Percentiles rank a stretch among this genome's conserved stretches.
These are phyloP conservation scores for Arthonia radiata DNA, from an alignment of 495 filamentous ascomycete species.

Conservation along the genomic window DNA sequence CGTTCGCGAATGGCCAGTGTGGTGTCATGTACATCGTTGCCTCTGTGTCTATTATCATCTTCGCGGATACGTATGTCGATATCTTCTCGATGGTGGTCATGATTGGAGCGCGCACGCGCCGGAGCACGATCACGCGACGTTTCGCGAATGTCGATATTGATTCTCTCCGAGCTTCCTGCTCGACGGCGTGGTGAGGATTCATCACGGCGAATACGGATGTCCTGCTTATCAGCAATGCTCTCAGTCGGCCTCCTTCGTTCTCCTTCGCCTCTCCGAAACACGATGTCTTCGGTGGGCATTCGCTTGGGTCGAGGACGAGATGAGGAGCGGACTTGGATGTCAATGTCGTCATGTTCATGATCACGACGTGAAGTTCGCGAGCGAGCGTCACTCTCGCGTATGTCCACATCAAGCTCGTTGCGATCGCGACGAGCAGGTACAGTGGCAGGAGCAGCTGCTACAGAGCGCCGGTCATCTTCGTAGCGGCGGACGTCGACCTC, in stretches of 20 bases:
- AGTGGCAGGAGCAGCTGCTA: conserved; percentile 7
- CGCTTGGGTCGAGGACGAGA: conserved; percentile 1
- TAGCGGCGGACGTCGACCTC: conserved; percentile 10
- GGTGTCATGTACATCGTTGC: conserved; percentile 12
- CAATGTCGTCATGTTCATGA: conserved; percentile 6
- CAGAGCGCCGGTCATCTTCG: conserved; percentile 5
- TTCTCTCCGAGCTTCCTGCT: too few species aligned
- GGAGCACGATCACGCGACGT: conserved; percentile 5
- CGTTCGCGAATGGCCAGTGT: conserved; percentile 7
- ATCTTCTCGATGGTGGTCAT: conserved; percentile 12
- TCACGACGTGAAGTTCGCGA: conserved; percentile 1
- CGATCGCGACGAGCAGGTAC: conserved; percentile 10
- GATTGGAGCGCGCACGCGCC: conserved; percentile 7
- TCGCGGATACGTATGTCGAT: conserved; percentile 8
- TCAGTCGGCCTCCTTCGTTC: conserved; percentile 3
- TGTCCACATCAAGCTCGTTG: conserved; percentile 9
- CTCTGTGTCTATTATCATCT: neutral
- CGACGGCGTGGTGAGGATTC: conserved; percentile 8
- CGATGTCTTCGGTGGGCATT: conserved; percentile 9
- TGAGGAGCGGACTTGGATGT: conserved; percentile 5
- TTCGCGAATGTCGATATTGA: too few species aligned
- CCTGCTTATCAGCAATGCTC: conserved; percentile 4
- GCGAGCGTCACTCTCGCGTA: conserved; percentile 1
- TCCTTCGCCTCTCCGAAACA: conserved; percentile 4
- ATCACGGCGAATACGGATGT: conserved; percentile 11